Base-by-base conservation (phyloP, 805 yeast genomes). In the Candida germanica region DNA sequence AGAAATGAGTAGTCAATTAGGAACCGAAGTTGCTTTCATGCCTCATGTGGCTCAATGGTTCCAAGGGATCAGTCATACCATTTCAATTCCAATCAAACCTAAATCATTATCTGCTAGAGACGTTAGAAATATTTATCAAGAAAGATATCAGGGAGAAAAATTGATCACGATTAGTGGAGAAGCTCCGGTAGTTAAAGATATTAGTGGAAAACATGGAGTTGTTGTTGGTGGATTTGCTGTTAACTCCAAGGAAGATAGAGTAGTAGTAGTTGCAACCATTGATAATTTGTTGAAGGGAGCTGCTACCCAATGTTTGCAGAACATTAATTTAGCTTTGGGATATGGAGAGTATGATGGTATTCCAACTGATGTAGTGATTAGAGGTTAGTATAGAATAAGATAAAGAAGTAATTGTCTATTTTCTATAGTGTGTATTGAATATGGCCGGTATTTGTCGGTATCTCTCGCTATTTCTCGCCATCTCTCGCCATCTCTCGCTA, bases 31-130 rank as follows among this genome's bases (percentile, higher is more conserved):
- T 33, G 91, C 95, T 3, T 93, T 93, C 61, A 79, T 85, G 46
- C 98, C 99, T 14, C 99, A 93, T 55, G 99, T 93, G 42, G 98
- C 97, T 2, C 94, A 84, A 59, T 93, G 98, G 98, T 93, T 93
- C 79, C 98, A 94, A 66, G 99, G 99, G 50, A 93, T 93, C 49
- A 75, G 96, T 1, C 85, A 85, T 53, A 91, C 99, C 14, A 82
- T 93, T 37, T 80, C 87, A 27, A 84, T 93, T 41, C 98, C 98
- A 35, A 75, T 93, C 54, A 81, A 77, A 51, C 61, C 58, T 36
- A 69, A 75, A 43, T 71, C 77, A 35, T 65, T 89, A 46, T 77
- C 91, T 6, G 73, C 93, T 8, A 79, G 95, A 58, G 95, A 87
- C 39, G 75, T 88, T 46, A 78, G 95, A 64, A 77, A 82, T 58